Base-by-base conservation (phyloP, 2,329 filamentous ascomycete genomes). In the Cladophialophora immunda region DNA sequence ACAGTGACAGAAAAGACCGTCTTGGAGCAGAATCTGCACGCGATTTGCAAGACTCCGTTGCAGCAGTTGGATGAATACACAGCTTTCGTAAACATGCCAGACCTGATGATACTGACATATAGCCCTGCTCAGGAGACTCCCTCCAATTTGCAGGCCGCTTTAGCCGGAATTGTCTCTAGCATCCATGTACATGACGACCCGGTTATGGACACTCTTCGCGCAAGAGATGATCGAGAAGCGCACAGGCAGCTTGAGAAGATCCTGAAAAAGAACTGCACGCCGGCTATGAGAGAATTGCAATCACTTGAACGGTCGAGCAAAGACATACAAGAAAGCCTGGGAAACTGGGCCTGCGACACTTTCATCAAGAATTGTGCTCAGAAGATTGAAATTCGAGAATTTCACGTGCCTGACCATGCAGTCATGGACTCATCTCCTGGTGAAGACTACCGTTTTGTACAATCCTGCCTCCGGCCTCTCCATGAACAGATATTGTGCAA, bases 11-110 rank as follows among this genome's bases (percentile, higher is more conserved):
- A 65, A 17, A 65, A 30, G 55, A 83, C 83, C 56, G 75, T 77
- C 4, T 84, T 97, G 6, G 93, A 97, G 75, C 70, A 76, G 2
- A 92, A 90, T 47, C 80, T 97, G 52, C 85, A 93, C 75, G 86
- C 92, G 0, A 81, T 86, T 34, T 91, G 90, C 70, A 86, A 84
- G 67, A 90, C 89, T 0, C 93, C 93, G 0, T 89, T 86, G 2
- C 73, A 85, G 1, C 87, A 94, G 74, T 85, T 90, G 1, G 84
- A 86, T 13, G 91, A 95, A 70, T 84, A 97, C 2, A 76, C 91
- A n/a, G 81, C 81, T 19, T 84, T 88, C 71, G 88, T 91, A 2
- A 89, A 92, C 71, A 86, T 82, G n/a, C 93, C 93, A 1, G 75
- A 81, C 9, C 78, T 93, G 36, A 62, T 76, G 8, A 78, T 73